Conservation (phyloP, 441 rosid genomes). For the Viola pubescens region DNA sequence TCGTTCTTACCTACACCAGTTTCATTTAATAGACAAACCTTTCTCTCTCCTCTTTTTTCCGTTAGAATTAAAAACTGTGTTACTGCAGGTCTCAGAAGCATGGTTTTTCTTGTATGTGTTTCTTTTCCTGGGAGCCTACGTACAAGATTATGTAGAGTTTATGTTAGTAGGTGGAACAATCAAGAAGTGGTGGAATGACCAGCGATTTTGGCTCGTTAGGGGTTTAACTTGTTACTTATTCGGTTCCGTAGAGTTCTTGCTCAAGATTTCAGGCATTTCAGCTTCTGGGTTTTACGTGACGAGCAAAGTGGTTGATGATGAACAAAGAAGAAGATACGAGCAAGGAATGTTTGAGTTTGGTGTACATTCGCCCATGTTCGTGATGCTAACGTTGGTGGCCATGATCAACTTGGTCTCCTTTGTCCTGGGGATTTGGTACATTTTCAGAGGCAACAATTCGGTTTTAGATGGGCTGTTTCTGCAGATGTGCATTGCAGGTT, state of each 20-base stretch:
- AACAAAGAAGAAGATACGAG: slow-evolving; percentile 48
- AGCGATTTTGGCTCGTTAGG: slow-evolving; percentile 49
- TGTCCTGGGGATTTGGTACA: slow-evolving; percentile 19
- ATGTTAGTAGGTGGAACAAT: slow-evolving; percentile 32
- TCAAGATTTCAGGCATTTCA: slow-evolving; percentile 36
- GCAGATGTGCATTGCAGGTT: slow-evolving; percentile 39
- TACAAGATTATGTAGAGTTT: slow-evolving; percentile 41
- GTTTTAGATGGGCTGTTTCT: slow-evolving; percentile 16
- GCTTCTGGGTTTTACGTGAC: slow-evolving; percentile 39
- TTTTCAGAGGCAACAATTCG: background rate
- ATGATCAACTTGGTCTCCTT: slow-evolving; percentile 40
- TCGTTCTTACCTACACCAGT: no score
- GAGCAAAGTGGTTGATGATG: slow-evolving; percentile 37
- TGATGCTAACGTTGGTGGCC: slow-evolving; percentile 34
- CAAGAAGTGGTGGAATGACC: slow-evolving; percentile 66
- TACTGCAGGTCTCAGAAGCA: slow-evolving; percentile 38
- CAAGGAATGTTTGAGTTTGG: slow-evolving; percentile 52
- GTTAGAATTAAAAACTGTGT: no score
- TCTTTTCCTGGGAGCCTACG: slow-evolving; percentile 52
- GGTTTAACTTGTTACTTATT: slow-evolving; percentile 40
- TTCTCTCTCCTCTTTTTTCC: no score
- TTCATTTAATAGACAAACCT: no score
- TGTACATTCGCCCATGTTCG: slow-evolving; percentile 42
- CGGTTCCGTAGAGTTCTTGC: slow-evolving; percentile 35
- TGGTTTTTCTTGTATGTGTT: slow-evolving; percentile 49